A percentile compares a stretch with the other conserved stretches of the same genome.
These are phyloP conservation scores for Effrenium voratum DNA, from an alignment of 73 alveolate species.

Conservation along the genomic window DNA sequence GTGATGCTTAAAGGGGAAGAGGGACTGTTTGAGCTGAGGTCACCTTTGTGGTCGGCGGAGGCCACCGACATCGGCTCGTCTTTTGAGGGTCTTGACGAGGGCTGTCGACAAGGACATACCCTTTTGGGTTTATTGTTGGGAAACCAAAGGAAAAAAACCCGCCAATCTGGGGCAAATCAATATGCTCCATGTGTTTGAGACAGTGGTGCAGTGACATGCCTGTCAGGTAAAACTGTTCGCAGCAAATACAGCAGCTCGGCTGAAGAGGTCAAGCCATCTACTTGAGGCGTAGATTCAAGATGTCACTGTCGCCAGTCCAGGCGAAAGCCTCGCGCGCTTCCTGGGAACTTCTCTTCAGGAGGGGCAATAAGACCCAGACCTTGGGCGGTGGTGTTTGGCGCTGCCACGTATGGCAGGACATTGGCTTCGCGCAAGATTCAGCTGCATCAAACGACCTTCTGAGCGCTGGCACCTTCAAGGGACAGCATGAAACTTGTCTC, in stretches of 20 bases:
- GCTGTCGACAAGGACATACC: not conserved
- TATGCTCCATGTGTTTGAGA: not conserved
- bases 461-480: slow-evolving; percentile 88
- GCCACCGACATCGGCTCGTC: not conserved
- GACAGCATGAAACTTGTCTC: slow-evolving; percentile 55
- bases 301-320: not conserved
- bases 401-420: not conserved
- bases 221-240: slow-evolving; percentile 43
- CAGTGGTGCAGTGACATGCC: no score
- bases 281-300: not conserved
- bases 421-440: slow-evolving; percentile 61
- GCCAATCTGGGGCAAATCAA: not conserved
- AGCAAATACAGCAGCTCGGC: slow-evolving; percentile 47
- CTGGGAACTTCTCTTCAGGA: slow-evolving; percentile 59
- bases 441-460: slow-evolving; percentile 56
- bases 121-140: not conserved
- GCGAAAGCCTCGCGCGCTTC: slow-evolving; percentile 44
- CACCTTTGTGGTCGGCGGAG: slow-evolving; percentile 76
- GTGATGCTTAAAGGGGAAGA: no score
- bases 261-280: not conserved
- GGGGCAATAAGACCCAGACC: not conserved
- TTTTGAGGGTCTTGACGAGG: not conserved
- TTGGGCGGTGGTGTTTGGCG: not conserved
- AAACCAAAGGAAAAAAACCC: not conserved
- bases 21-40: slow-evolving; percentile 19